Conservation (phyloP, 306 rosid genomes). For the Trifolium fragiferum region DNA sequence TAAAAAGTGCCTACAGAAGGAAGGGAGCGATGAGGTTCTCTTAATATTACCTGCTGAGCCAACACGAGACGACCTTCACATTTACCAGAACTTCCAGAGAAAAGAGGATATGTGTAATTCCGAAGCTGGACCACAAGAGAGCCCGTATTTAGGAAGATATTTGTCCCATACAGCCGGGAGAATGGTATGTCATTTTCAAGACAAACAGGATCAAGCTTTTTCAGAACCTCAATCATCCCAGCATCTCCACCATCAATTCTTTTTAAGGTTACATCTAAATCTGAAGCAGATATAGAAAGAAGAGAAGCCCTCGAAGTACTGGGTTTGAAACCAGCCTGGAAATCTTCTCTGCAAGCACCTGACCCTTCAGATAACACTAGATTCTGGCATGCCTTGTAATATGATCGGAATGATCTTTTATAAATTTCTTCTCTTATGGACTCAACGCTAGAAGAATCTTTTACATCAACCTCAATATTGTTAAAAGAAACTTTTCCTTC, state of each 20-base stretch:
- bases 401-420: slow-evolving; percentile 80
- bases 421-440: slow-evolving; percentile 75
- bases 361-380: slow-evolving; percentile 80
- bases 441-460: slow-evolving; percentile 62
- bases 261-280: slow-evolving; percentile 79
- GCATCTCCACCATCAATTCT: slow-evolving; percentile 88
- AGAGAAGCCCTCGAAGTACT: slow-evolving; percentile 83
- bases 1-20: slow-evolving; percentile 31
- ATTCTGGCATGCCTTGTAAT: slow-evolving; percentile 85
- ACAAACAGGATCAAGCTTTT: slow-evolving; percentile 90
- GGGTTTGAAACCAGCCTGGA: slow-evolving; percentile 92
- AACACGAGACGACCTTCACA: slow-evolving; percentile 87
- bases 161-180: slow-evolving; percentile 87
- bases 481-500: slow-evolving; percentile 59
- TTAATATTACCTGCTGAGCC: slow-evolving; percentile 87
- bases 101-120: slow-evolving; percentile 78
- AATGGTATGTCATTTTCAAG: slow-evolving; percentile 82
- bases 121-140: slow-evolving; percentile 82
- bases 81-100: slow-evolving; percentile 80
- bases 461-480: slow-evolving; percentile 72
- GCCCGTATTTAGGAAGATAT: slow-evolving; percentile 68
- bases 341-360: slow-evolving; percentile 78
- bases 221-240: slow-evolving; percentile 87
- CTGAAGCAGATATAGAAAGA: slow-evolving; percentile 77
- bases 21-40: slow-evolving; percentile 22